Percentiles rank a stretch among this genome's conserved stretches.
These are phyloP conservation scores for Pseudogymnoascus sp. DNA, from an alignment of 2,329 filamentous ascomycete species.

Conservation along the genomic window DNA sequence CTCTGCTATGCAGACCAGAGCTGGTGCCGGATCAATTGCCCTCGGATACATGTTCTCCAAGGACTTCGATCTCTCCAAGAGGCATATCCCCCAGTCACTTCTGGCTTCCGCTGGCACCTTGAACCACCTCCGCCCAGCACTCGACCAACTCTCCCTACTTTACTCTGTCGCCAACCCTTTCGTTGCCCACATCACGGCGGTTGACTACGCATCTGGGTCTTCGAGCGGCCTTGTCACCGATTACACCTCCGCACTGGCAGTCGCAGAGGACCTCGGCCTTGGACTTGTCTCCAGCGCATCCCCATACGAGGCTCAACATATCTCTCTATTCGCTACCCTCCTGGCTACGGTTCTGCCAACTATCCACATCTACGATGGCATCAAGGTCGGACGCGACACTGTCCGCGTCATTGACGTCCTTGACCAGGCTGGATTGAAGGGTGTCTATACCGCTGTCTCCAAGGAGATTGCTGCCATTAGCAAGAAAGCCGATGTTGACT, in stretches of 20 bases:
- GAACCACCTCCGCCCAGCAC: constrained; percentile 68
- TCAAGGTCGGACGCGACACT: constrained; percentile 76
- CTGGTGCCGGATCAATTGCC: constrained; percentile 83
- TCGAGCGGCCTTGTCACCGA: constrained; percentile 72
- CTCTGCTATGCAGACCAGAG: constrained; percentile 75
- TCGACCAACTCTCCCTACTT: constrained; percentile 87
- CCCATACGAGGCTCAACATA: constrained; percentile 89
- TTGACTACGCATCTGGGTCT: constrained; percentile 68
- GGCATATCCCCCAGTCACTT: constrained; percentile 85
- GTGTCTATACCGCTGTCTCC: constrained; percentile 61
- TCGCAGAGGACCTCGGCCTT: constrained; percentile 85
- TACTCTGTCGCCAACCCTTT: constrained; percentile 91
- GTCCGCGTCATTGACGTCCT: constrained; percentile 77
- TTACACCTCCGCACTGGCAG: constrained; percentile 71
- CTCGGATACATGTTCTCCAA: constrained; percentile 97
- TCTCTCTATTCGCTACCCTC: constrained; percentile 81
- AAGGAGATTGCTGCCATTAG: constrained; percentile 56
- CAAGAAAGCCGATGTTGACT: constrained; percentile 66
- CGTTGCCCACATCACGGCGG: constrained; percentile 84
- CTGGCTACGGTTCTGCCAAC: constrained; percentile 74
- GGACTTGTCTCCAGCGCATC: constrained; percentile 80
- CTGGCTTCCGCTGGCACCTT: constrained; percentile 80
- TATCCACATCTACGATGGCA: constrained; percentile 82
- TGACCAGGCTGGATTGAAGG: constrained; percentile 62
- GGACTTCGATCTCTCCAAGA: constrained; percentile 88